These are phyloP conservation scores for Galerina marginata DNA, from an alignment of 768 basidiomycete genomes.

Conservation along the genomic window DNA sequence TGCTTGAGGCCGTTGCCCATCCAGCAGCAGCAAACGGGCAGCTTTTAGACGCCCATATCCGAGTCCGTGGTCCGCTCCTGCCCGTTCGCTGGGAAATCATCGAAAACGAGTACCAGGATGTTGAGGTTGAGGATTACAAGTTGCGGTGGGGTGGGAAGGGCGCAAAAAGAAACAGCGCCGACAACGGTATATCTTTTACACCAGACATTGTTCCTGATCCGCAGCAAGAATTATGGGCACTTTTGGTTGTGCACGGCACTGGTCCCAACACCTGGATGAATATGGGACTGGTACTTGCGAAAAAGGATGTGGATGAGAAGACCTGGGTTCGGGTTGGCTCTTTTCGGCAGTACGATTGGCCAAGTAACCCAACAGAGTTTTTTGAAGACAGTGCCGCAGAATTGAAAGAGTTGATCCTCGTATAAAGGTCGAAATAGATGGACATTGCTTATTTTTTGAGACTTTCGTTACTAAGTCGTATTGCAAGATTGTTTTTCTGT, in stretches of 20 bases:
- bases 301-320: not conserved
- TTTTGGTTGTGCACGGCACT: constrained; percentile 9
- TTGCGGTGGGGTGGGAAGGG: not conserved
- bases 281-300: constrained; percentile 10
- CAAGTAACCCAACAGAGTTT: not conserved
- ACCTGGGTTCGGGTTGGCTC: constrained; percentile 7
- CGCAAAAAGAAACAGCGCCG: not conserved
- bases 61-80: not conserved
- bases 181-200: constrained; percentile 1
- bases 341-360: constrained; percentile 12
- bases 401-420: not conserved
- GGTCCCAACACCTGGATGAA: constrained; percentile 9
- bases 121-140: constrained; percentile 2
- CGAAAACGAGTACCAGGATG: not conserved
- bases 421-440: not conserved
- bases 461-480: no score
- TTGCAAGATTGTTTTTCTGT: no score
- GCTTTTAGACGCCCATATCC: constrained; percentile 2
- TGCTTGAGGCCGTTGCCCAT: constrained; percentile 1
- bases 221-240: not conserved
- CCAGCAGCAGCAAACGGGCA: constrained; percentile 8
- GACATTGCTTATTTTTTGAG: no score
- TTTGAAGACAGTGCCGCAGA: not conserved
- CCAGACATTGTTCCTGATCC: constrained; percentile 5
- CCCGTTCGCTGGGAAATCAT: constrained; percentile 6